These are phyloP conservation scores for Hymenoscyphus linearis DNA, from an alignment of 2,329 filamentous ascomycete species.

Conservation along the genomic window DNA sequence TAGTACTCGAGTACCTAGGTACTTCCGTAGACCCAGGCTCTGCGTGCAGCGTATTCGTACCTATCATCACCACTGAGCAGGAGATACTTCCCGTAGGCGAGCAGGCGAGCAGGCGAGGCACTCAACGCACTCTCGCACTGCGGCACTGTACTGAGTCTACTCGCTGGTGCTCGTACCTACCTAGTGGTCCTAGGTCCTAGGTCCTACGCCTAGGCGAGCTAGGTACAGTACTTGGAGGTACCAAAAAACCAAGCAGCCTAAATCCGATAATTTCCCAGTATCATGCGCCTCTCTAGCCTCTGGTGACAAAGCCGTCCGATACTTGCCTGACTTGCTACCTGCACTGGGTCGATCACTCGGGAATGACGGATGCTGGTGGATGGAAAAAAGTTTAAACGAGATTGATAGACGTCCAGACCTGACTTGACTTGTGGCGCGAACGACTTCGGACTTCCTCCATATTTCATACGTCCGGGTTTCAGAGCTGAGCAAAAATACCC, in stretches of 20 bases:
- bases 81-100: background rate
- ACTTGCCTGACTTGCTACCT: too few relatives aligned
- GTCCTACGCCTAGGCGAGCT: too few relatives aligned
- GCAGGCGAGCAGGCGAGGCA: too few relatives aligned
- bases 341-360: background rate
- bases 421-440: background rate
- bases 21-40: too few relatives aligned
- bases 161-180: too few relatives aligned
- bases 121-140: too few relatives aligned
- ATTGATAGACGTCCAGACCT: slow-evolving; percentile 16
- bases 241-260: too few relatives aligned
- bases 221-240: too few relatives aligned
- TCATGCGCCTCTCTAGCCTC: background rate
- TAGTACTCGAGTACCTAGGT: too few relatives aligned
- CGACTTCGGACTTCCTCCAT: background rate
- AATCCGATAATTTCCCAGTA: background rate
- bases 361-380: slow-evolving; percentile 16
- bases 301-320: background rate
- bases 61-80: background rate
- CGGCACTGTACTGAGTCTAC: too few relatives aligned
- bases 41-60: background rate
- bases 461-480: background rate
- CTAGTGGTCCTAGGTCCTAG: too few relatives aligned
- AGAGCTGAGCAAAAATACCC: background rate
- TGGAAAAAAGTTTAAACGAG: slow-evolving; percentile 23